Percentiles rank a stretch among this genome's conserved stretches.
Evolutionary conservation across 2,329 filamentous ascomycete genomes (phyloP).

Genomic region (Arachnomyces sp.): DNA sequence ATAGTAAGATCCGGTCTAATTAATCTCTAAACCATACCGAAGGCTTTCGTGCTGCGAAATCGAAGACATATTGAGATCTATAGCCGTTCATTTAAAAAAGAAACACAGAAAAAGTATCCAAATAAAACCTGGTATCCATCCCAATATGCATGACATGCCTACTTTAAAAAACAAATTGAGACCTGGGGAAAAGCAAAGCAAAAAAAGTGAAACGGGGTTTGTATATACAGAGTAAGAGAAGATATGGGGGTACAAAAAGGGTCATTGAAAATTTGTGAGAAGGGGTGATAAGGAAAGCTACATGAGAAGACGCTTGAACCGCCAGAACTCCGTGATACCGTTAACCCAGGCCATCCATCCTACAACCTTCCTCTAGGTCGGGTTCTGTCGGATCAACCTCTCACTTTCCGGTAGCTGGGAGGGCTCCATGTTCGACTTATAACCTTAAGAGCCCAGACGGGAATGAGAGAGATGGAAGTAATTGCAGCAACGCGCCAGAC

Average conservation of each 20-base stretch:
- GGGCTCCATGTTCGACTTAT: slow-evolving; percentile 80
- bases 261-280: too few species aligned
- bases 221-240: too few species aligned
- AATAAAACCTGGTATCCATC: neutral
- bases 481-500: slow-evolving; percentile 82
- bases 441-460: slow-evolving; percentile 79
- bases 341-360: neutral
- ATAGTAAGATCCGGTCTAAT: too few species aligned
- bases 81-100: too few species aligned
- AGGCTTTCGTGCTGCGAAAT: too few species aligned
- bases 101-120: too few species aligned
- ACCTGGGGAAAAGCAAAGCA: neutral
- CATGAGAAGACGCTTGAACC: neutral
- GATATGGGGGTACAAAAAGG: too few species aligned
- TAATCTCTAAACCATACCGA: too few species aligned
- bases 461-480: slow-evolving; percentile 69
- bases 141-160: too few species aligned
- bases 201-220: neutral
- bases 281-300: too few species aligned
- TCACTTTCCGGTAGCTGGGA: slow-evolving; percentile 88
- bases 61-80: too few species aligned
- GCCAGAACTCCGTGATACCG: neutral
- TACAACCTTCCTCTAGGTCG: too few species aligned
- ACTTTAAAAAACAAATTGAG: neutral
- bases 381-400: slow-evolving; percentile 22